A percentile compares a stretch with the other conserved stretches of the same genome.
These are phyloP conservation scores for Lactarius evosmus DNA, from an alignment of 768 basidiomycete genomes.

Conservation along the genomic window DNA sequence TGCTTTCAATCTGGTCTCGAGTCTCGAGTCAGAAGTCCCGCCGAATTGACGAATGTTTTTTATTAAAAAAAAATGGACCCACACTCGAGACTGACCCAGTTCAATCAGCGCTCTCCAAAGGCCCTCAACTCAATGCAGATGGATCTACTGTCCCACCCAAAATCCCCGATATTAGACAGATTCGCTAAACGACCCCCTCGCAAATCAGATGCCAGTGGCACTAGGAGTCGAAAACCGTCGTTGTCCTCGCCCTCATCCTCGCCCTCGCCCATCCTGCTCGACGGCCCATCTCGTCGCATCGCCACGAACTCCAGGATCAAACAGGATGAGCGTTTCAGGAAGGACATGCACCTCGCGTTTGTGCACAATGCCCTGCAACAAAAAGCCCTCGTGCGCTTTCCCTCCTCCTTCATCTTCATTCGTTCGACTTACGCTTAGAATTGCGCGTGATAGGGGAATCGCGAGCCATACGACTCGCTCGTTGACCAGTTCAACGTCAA, in stretches of 20 bases:
- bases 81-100: slow-evolving; percentile 71
- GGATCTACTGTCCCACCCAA: slow-evolving; percentile 34
- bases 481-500: slow-evolving; percentile 78
- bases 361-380: slow-evolving; percentile 78
- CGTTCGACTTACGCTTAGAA: background rate
- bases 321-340: slow-evolving; percentile 70
- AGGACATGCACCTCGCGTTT: slow-evolving; percentile 82
- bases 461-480: slow-evolving; percentile 81
- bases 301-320: slow-evolving; percentile 77
- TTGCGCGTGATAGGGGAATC: slow-evolving; percentile 52
- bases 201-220: background rate
- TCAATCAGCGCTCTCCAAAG: slow-evolving; percentile 69
- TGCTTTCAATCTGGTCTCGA: too few relatives aligned
- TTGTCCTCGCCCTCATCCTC: background rate
- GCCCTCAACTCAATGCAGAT: slow-evolving; percentile 47
- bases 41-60: too few relatives aligned
- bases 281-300: slow-evolving; percentile 50
- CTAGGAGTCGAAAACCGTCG: slow-evolving; percentile 1
- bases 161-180: slow-evolving; percentile 44
- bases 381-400: slow-evolving; percentile 57
- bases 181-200: slow-evolving; percentile 41
- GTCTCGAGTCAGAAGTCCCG: too few relatives aligned
- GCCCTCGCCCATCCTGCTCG: slow-evolving; percentile 27
- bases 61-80: slow-evolving; percentile 78
- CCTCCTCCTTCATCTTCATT: slow-evolving; percentile 16